These are phyloP conservation scores for Penicillium ochrochloron DNA, from an alignment of 495 filamentous ascomycete species.

Conservation along the genomic window DNA sequence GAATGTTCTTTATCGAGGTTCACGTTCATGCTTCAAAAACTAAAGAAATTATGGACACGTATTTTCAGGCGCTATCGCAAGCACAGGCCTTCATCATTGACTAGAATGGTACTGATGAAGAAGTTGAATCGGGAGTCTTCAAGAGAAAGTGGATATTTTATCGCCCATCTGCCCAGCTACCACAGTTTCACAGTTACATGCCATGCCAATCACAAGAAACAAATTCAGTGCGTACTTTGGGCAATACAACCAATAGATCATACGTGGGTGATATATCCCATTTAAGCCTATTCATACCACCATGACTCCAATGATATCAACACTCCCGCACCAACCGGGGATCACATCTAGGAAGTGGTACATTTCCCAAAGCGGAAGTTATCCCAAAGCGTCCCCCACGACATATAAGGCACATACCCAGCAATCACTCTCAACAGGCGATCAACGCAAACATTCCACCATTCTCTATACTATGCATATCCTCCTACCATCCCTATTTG, in stretches of 20 bases:
- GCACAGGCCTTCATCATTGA: too few species aligned
- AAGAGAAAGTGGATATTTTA: neutral
- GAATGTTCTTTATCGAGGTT: neutral
- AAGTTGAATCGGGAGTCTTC: neutral
- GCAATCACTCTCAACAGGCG: neutral
- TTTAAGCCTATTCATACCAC: neutral
- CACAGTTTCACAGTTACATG: neutral
- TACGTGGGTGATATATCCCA: neutral
- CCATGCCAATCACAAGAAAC: neutral
- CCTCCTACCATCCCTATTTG: neutral
- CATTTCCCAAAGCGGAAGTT: constrained; percentile 7
- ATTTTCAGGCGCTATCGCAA: too few species aligned
- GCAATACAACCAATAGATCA: neutral
- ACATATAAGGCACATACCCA: neutral
- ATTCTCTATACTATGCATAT: neutral
- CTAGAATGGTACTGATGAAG: neutral
- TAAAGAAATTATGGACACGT: too few species aligned
- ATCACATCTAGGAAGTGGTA: neutral
- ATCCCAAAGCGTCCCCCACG: neutral
- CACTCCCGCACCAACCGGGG: neutral
- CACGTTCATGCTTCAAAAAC: neutral
- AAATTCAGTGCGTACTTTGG: neutral
- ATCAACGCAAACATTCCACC: neutral
- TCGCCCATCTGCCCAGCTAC: too few species aligned
- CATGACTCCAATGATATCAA: neutral